A percentile compares a stretch with the other conserved stretches of the same genome.
phyloP scores from a whole-genome alignment of 805 yeast species.

The Pichia cephalocereana region DNA sequence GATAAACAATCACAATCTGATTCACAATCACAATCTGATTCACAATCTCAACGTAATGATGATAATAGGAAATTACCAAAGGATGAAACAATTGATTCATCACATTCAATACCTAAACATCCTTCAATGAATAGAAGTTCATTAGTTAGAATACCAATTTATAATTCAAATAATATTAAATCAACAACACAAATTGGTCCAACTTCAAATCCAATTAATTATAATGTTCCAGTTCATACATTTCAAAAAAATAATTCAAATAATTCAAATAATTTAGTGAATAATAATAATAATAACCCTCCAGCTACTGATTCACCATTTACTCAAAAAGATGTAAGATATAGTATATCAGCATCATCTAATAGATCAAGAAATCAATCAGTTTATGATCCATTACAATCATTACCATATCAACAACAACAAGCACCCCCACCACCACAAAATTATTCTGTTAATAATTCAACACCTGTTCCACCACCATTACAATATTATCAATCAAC shows the following conservation, averaged over 20 bases:
- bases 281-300: too few species aligned
- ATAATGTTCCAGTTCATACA: neutral
- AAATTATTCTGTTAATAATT: neutral
- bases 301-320: constrained; percentile 12
- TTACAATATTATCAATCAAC: neutral
- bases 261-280: neutral
- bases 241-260: neutral
- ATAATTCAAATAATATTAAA: neutral
- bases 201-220: neutral
- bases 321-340: constrained; percentile 25
- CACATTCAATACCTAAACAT: neutral
- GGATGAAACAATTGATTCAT: neutral
- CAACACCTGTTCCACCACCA: neutral
- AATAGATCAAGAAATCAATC: constrained; percentile 31
- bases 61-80: too few species aligned
- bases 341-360: constrained; percentile 17
- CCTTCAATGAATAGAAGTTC: neutral
- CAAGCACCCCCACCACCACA: too few species aligned
- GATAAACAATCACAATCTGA: too few species aligned
- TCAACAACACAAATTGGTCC: neutral
- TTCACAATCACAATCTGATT: too few species aligned
- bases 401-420: constrained; percentile 8
- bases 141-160: neutral
- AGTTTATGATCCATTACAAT: constrained; percentile 28
- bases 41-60: too few species aligned